phyloP scores from a whole-genome alignment of 768 basidiomycete species.

The Boletus sp. region DNA sequence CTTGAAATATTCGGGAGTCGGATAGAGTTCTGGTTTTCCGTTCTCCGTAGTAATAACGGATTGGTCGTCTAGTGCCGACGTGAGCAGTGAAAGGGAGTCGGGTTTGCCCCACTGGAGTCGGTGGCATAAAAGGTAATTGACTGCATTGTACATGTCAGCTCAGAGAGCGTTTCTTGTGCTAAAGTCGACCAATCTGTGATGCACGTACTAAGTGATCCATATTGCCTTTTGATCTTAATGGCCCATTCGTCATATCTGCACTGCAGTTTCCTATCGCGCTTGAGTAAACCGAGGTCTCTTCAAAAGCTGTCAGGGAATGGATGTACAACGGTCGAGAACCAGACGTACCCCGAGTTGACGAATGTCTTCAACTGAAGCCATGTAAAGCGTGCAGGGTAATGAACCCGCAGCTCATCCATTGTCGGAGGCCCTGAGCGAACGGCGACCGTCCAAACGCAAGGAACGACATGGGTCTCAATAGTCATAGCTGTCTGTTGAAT shows the following conservation, averaged over 20 bases:
- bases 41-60: constrained; percentile 18
- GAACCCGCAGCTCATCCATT: constrained; percentile 55
- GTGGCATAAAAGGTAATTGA: constrained; percentile 66
- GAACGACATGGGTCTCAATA: constrained; percentile 8
- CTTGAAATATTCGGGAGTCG: constrained; percentile 58
- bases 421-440: constrained; percentile 65
- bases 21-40: background rate
- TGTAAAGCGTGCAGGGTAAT: constrained; percentile 76
- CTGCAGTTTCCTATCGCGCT: constrained; percentile 71
- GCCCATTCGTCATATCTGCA: constrained; percentile 62
- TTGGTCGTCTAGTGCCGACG: constrained; percentile 46
- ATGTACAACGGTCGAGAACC: background rate
- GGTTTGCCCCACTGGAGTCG: constrained; percentile 76
- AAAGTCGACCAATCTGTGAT: background rate
- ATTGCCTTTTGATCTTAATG: constrained; percentile 48
- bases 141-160: constrained; percentile 34
- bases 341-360: constrained; percentile 68
- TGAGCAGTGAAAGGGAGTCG: constrained; percentile 61
- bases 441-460: constrained; percentile 29
- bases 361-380: constrained; percentile 76
- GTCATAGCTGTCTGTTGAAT: constrained; percentile 12
- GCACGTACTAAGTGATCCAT: constrained; percentile 65
- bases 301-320: background rate
- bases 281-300: constrained; percentile 79
- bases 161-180: background rate